A percentile compares a stretch with the other conserved stretches of the same genome.
Evolutionary conservation across 2,329 filamentous ascomycete species (phyloP).

Genomic region (Fusarium buxicola): DNA sequence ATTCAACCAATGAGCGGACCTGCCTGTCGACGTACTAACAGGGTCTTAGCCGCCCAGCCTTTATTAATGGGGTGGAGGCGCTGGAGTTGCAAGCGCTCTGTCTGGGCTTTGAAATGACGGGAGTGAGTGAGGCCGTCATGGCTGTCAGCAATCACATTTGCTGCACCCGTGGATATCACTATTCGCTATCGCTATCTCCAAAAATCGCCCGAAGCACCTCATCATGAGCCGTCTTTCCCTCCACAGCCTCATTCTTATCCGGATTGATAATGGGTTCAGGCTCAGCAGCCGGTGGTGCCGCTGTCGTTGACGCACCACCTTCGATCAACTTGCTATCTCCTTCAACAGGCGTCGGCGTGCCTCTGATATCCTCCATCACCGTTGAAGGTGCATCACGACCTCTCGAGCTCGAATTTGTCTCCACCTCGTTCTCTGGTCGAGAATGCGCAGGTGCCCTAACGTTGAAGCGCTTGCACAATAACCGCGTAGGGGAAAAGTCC

Average conservation of each 20-base stretch:
- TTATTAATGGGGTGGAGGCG: constrained; percentile 28
- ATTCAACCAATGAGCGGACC: constrained; percentile 29
- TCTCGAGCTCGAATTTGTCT: constrained; percentile 32
- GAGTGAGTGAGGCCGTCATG: constrained; percentile 6
- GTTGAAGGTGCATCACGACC: constrained; percentile 13
- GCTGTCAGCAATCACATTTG: constrained; percentile 1
- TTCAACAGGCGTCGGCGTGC: constrained; percentile 5
- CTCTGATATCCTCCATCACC: constrained; percentile 28
- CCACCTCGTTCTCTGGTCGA: constrained; percentile 61
- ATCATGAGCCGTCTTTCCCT: constrained; percentile 78
- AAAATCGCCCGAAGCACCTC: constrained; percentile 94
- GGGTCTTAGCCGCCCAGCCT: constrained; percentile 42
- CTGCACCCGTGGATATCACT: constrained; percentile 12
- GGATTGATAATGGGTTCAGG: constrained; percentile 63
- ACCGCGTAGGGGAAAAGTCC: constrained; percentile 81
- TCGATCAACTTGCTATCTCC: constrained; percentile 32
- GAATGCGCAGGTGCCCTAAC: constrained; percentile 81
- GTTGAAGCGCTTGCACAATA: constrained; percentile 96
- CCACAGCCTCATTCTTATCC: constrained; percentile 75
- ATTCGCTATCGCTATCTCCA: constrained; percentile 83
- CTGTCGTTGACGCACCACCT: constrained; percentile 6
- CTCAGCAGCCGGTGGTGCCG: constrained; percentile 9
- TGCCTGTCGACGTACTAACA: constrained; percentile 7
- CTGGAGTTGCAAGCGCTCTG: constrained; percentile 33
- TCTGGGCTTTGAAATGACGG: constrained; percentile 34